Evolutionary conservation across 129 eudicot genomes (phyloP), one percentile per base, ranked within the genome.

Genomic region (Flaveria sonorensis): DNA sequence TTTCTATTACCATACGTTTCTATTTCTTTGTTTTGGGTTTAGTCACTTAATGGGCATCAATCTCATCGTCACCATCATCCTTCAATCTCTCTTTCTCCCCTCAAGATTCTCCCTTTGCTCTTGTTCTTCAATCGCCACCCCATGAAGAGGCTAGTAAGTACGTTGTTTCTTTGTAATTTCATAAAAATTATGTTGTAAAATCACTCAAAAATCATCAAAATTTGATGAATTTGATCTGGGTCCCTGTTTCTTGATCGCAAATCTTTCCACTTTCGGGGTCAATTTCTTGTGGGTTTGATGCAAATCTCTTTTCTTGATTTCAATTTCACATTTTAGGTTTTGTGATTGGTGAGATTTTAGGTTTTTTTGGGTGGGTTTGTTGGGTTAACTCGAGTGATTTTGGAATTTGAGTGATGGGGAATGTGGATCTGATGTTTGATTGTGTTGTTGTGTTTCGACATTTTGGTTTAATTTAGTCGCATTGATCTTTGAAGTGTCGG

Each of bases 111-210:
- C 62, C 6, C 63, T 20, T 15, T 55, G 24, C 28, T 63, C 79
- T 46, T 63, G 48, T 46, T 60, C 72, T 56, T 67, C 74, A 52
- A 77, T 77, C 81, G 10, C 15, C 67, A 18, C 79, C 63, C 66
- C 79, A 88, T 88, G 97, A 88, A 87, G 94, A 85, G 90, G 89
- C 97, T 91, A 88, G 97, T 91, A 91, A 88, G 97, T 91, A 88
- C 94, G 97, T 91, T 88, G 70, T 72, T 85, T 86, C 81, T 71
- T 72, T 85, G 40, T 75, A 26, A 7, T 72, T 69, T 67, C 15
- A 42, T 43, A 23, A 14, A 60, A 79, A 50, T 65, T 36, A 16
- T 36, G 40, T 5, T 36, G 40, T 36, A 36, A 36, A 36, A 36
- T 36, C 6, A 36, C 40, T 46, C 10, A 13, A 75, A 64, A 56